A percentile compares a stretch with the other conserved stretches of the same genome.
Evolutionary conservation across 805 yeast species (phyloP).

Genomic region (Pichia sporocuriosa): DNA sequence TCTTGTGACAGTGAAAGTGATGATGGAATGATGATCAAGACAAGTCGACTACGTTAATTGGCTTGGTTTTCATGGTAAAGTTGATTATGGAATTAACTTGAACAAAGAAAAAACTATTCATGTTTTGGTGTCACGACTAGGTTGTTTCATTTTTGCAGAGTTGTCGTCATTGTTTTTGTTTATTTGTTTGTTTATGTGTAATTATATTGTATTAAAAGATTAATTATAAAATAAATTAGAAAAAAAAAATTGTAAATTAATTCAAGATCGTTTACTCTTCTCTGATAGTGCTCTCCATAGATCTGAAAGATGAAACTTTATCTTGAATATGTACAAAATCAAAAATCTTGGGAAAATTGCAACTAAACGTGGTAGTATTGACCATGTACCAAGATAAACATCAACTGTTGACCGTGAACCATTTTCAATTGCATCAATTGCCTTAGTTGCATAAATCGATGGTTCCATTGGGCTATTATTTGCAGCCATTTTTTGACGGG

Average conservation of each 20-base stretch:
- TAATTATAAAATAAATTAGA: not conserved
- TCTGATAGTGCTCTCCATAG: constrained; percentile 28
- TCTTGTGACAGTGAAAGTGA: constrained; percentile 23
- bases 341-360: constrained; percentile 24
- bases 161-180: no score
- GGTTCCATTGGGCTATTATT: constrained; percentile 54
- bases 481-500: constrained; percentile 53
- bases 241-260: not conserved
- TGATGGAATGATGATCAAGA: not conserved
- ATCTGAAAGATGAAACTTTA: constrained; percentile 31
- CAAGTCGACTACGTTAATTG: not conserved
- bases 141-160: no score
- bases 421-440: constrained; percentile 43
- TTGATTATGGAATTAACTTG: constrained; percentile 11
- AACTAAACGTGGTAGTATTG: constrained; percentile 19
- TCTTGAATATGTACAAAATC: constrained; percentile 22
- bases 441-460: constrained; percentile 47
- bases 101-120: not conserved
- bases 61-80: no score
- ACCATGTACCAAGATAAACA: constrained; percentile 47
- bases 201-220: no score
- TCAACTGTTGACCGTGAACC: constrained; percentile 37
- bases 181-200: no score
- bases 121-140: not conserved
- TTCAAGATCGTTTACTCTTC: constrained; percentile 2